These are phyloP conservation scores for Boehmeria nivea DNA, from an alignment of 306 rosid genomes.

Conservation along the genomic window DNA sequence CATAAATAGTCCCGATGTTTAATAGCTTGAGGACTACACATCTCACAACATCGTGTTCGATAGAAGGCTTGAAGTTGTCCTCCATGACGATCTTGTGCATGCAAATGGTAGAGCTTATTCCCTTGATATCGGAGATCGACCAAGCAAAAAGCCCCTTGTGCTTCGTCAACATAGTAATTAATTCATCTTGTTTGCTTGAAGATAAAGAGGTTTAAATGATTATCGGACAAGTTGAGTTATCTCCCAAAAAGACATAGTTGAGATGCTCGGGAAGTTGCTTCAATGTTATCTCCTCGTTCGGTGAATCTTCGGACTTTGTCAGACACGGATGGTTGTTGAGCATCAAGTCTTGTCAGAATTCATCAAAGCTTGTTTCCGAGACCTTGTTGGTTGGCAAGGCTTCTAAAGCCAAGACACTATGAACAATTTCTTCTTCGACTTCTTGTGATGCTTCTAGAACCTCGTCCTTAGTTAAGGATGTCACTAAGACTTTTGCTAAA, in stretches of 20 bases:
- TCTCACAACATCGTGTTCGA: not conserved
- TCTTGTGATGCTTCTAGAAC: too few relatives aligned
- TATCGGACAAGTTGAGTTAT: not conserved
- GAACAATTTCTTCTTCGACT: too few relatives aligned
- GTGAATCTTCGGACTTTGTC: too few relatives aligned
- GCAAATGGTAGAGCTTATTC: not conserved
- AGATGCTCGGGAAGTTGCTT: not conserved
- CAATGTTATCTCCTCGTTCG: too few relatives aligned
- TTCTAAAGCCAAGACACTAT: too few relatives aligned
- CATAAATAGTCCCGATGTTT: not conserved
- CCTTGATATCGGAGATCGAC: not conserved
- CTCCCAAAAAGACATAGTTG: not conserved
- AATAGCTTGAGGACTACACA: not conserved
- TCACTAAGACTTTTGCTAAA: too few relatives aligned
- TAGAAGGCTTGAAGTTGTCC: not conserved
- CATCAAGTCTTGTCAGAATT: too few relatives aligned
- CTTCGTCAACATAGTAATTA: not conserved
- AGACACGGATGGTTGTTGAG: too few relatives aligned
- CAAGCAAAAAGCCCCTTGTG: not conserved
- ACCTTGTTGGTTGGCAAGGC: too few relatives aligned
- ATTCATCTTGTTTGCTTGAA: not conserved
- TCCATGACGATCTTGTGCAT: not conserved
- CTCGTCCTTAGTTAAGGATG: too few relatives aligned
- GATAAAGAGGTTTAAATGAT: not conserved
- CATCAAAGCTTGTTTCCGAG: too few relatives aligned